Evolutionary conservation across 805 yeast genomes (phyloP).

Genomic region (Vanderwaltozyma tropicalis): DNA sequence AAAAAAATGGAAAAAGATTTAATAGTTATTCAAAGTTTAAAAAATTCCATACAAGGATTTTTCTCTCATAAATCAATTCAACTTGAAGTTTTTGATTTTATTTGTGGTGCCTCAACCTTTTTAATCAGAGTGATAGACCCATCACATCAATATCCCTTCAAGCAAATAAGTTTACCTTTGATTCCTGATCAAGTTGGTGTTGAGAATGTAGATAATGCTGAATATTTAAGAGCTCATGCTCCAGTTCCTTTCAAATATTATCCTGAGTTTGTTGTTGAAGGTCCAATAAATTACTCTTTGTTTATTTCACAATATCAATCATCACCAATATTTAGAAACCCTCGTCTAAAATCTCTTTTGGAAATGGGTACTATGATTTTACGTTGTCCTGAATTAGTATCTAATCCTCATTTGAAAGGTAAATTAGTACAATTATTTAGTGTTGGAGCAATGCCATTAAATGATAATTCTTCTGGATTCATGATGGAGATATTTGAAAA

Average conservation of each 20-base stretch:
- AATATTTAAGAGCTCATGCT: conserved; percentile 50
- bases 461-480: conserved; percentile 58
- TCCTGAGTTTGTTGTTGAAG: conserved; percentile 83
- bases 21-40: conserved; percentile 33
- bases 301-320: conserved; percentile 46
- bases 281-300: conserved; percentile 61
- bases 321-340: conserved; percentile 46
- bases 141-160: conserved; percentile 47
- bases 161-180: conserved; percentile 42
- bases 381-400: conserved; percentile 74
- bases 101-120: conserved; percentile 66
- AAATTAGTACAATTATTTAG: conserved; percentile 72
- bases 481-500: conserved; percentile 56
- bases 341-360: conserved; percentile 46
- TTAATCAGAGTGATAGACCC: conserved; percentile 68
- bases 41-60: conserved; percentile 53
- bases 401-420: conserved; percentile 90
- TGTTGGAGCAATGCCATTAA: conserved; percentile 53
- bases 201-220: conserved; percentile 67
- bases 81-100: conserved; percentile 61
- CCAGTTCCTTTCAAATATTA: conserved; percentile 70
- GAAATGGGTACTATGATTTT: conserved; percentile 66
- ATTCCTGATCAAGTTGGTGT: conserved; percentile 51
- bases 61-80: conserved; percentile 49
- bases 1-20: conserved; percentile 39